Percentiles rank a stretch among this genome's conserved stretches.
phyloP scores from a whole-genome alignment of 495 filamentous ascomycete genomes.

The Annulohypoxylon moriforme region DNA sequence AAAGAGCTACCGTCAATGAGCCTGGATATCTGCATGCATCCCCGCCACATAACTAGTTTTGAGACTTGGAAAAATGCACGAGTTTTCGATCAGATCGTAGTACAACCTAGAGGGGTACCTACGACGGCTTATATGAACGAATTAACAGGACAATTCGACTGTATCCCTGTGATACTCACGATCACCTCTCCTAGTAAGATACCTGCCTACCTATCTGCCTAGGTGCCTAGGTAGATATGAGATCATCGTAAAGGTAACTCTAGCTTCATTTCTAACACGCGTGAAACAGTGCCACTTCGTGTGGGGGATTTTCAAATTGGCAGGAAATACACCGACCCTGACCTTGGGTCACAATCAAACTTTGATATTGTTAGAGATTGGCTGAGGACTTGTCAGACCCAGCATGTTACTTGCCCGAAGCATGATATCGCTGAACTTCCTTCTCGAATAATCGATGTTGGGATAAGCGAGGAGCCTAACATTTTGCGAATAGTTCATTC shows the following conservation, averaged over 20 bases:
- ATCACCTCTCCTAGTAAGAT: background rate
- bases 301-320: background rate
- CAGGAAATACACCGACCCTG: background rate
- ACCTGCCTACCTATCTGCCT: too few species aligned
- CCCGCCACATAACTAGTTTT: background rate
- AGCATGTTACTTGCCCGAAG: background rate
- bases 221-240: too few species aligned
- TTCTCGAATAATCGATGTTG: background rate
- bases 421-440: background rate
- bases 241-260: background rate
- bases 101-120: background rate
- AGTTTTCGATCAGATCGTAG: background rate
- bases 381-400: background rate
- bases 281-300: background rate
- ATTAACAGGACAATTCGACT: background rate
- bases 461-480: background rate
- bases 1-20: background rate
- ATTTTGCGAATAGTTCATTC: background rate
- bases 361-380: background rate
- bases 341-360: background rate
- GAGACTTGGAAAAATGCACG: background rate
- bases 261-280: background rate
- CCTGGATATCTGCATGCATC: background rate
- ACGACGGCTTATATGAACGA: background rate
- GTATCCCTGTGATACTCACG: background rate